These are phyloP conservation scores for Ophiocordyceps camponoti-leonardi DNA, from an alignment of 2,329 filamentous ascomycete species.

Conservation along the genomic window DNA sequence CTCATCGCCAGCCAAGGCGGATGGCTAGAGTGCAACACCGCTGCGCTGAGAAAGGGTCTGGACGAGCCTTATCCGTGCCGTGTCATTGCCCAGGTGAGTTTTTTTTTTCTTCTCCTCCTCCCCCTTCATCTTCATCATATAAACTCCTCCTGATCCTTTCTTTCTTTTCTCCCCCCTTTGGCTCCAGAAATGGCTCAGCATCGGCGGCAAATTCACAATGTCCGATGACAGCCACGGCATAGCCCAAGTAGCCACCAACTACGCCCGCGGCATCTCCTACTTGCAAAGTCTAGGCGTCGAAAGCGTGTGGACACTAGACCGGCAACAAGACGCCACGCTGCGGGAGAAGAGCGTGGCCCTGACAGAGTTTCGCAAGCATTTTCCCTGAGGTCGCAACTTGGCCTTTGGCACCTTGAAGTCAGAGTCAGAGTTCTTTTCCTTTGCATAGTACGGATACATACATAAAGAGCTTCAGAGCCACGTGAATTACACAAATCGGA, in stretches of 20 bases:
- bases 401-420: too few relatives aligned
- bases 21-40: conserved; percentile 78
- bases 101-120: too few relatives aligned
- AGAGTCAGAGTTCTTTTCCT: too few relatives aligned
- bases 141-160: too few relatives aligned
- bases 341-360: conserved; percentile 26
- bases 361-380: conserved; percentile 17
- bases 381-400: conserved; percentile 2
- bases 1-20: conserved; percentile 58
- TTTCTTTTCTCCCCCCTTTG: too few relatives aligned
- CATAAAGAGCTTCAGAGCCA: too few relatives aligned
- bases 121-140: too few relatives aligned
- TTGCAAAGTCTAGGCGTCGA: conserved; percentile 47
- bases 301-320: conserved; percentile 40
- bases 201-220: conserved; percentile 71
- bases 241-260: conserved; percentile 77
- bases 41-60: conserved; percentile 76
- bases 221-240: conserved; percentile 91
- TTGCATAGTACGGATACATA: too few relatives aligned
- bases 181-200: conserved; percentile 48
- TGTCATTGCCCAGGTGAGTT: conserved; percentile 54
- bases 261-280: conserved; percentile 51
- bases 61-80: conserved; percentile 75
- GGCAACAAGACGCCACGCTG: conserved; percentile 12
- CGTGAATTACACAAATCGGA: too few relatives aligned